Base-by-base conservation (phyloP, 2,329 filamentous ascomycete genomes). In the Ceratocystiopsis sp. region DNA sequence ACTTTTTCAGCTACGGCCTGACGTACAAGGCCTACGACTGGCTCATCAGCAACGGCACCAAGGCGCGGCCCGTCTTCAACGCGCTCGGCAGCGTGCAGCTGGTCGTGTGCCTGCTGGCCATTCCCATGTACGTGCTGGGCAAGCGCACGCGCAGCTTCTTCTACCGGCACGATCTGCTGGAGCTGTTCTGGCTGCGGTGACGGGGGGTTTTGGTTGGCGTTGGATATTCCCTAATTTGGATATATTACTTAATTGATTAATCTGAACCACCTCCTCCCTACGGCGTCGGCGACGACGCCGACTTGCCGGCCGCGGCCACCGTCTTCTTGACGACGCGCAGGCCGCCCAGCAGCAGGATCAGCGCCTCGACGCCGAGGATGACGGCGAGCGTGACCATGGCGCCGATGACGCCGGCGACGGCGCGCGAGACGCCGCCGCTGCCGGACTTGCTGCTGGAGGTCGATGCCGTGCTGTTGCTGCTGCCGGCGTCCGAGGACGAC, bases 11-110 rank as follows among this genome's bases (percentile, higher is more conserved):
- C 49, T 95, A 93, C 53, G 75, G 77, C 8, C 65, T 95, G 44
- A 93, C 87, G 0, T 93, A 79, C 57, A 80, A 75, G 51, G 85
- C 84, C 1, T 93, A 84, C 53, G 68, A 86, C 45, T 95, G 89
- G 87, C 68, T 94, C 21, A 68, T 80, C 11, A 50, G 62, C 1
- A 75, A 75, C 2, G 73, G 78, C n/a, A 72, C 75, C 46, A 67
- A 70, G 39, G 58, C 59, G 6, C 65, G 63, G 21, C 57, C 56
- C 4, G 53, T 61, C 0, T 89, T 95, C 60, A 69, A 81, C 43
- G 69, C 73, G 17, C 71, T 94, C 39, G 78, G 75, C 2, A 80
- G 75, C 34, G 75, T 93, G 16, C 85, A 95, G 61, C 68, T 93
- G 0, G 77, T 67, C 2, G 66, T 93, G 40, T 94, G 85, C 58